Conservation (phyloP, 2,329 filamentous ascomycete genomes). For the Chalaropsis thielavioides region DNA sequence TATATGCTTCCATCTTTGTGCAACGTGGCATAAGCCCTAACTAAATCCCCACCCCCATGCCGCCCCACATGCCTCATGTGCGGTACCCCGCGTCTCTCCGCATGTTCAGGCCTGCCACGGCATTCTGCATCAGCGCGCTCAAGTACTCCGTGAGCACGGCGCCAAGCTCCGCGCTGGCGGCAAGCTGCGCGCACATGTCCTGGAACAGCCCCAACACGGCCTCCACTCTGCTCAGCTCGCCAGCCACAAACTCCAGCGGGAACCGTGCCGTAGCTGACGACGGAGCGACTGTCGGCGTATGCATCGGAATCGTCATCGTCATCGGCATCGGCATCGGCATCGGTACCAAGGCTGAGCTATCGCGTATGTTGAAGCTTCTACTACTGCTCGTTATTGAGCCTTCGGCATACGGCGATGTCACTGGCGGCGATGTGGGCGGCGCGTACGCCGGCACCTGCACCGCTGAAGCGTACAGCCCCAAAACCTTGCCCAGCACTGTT, state of each 20-base stretch:
- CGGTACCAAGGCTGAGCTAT: neutral
- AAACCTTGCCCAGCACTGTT: constrained; percentile 34
- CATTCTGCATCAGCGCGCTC: constrained; percentile 30
- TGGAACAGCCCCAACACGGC: constrained; percentile 35
- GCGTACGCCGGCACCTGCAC: neutral
- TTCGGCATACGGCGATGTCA: neutral
- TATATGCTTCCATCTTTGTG: neutral
- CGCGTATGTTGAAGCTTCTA: neutral
- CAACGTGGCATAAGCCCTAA: neutral
- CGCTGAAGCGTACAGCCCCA: constrained; percentile 2
- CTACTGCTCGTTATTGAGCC: neutral
- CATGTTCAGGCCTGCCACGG: constrained; percentile 29
- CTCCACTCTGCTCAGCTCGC: constrained; percentile 33
- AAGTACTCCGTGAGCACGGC: constrained; percentile 31
- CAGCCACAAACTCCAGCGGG: constrained; percentile 9
- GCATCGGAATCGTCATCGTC: too few species aligned
- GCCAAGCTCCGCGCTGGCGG: constrained; percentile 27
- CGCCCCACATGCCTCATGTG: neutral
- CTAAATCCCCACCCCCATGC: neutral
- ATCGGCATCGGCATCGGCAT: too few species aligned
- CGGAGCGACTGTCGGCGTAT: neutral
- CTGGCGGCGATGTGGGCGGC: neutral
- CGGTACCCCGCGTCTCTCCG: constrained; percentile 21
- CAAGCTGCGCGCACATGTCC: constrained; percentile 31
- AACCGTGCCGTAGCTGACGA: constrained; percentile 5